phyloP scores from a whole-genome alignment of 2,329 filamentous ascomycete species.

The Hypoxylon sp. region DNA sequence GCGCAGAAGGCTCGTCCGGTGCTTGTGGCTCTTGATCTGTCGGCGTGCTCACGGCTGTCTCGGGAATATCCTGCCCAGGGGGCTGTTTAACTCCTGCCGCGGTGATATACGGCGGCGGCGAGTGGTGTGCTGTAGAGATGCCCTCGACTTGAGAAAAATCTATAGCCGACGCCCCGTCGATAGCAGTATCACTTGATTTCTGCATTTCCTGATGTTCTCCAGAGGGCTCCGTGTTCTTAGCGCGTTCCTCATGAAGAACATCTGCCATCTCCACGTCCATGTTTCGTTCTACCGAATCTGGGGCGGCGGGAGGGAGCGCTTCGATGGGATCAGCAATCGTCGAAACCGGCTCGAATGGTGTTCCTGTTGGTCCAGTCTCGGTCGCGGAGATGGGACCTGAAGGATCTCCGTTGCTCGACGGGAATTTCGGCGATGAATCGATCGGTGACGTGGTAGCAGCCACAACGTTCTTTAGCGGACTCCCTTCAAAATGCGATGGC shows the following conservation, averaged over 20 bases:
- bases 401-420: slow-evolving; percentile 30
- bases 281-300: slow-evolving; percentile 7
- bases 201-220: slow-evolving; percentile 3
- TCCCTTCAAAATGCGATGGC: slow-evolving; percentile 62
- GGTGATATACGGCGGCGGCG: slow-evolving; percentile 9
- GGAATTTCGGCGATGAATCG: slow-evolving; percentile 52
- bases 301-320: not conserved
- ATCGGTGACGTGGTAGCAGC: slow-evolving; percentile 60
- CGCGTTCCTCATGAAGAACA: slow-evolving; percentile 13
- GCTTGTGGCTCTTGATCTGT: slow-evolving; percentile 6
- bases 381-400: not conserved
- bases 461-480: slow-evolving; percentile 68
- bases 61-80: slow-evolving; percentile 1
- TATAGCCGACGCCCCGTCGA: not conserved
- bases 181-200: slow-evolving; percentile 1
- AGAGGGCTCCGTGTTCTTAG: not conserved
- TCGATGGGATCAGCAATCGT: slow-evolving; percentile 21
- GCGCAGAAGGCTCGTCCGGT: slow-evolving; percentile 22
- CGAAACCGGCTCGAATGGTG: slow-evolving; percentile 30
- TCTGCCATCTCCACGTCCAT: slow-evolving; percentile 39
- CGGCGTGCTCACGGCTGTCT: not conserved
- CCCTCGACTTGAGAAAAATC: slow-evolving; percentile 15
- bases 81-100: slow-evolving; percentile 10
- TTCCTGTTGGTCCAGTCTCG: slow-evolving; percentile 12
- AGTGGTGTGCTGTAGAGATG: slow-evolving; percentile 1